Evolutionary conservation across 164 flowering plant species (phyloP), one percentile per base, ranked within the genome.

Genomic region (Kingdonia uniflora): DNA sequence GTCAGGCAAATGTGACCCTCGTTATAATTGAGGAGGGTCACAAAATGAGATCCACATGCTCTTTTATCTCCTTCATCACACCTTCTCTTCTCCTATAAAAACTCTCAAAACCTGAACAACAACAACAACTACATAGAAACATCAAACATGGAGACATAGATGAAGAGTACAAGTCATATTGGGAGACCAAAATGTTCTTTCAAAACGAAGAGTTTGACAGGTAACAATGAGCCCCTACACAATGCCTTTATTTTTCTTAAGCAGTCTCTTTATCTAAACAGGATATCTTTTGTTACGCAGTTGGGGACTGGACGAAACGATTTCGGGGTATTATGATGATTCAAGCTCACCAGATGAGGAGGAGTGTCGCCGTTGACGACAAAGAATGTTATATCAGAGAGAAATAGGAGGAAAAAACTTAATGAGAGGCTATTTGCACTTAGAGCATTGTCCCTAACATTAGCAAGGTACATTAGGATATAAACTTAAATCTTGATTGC

Each of bases 341-440:
- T 85, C 95, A 42, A 88, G 95, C 40, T 88, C 97, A 0, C 95
- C 97, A 39, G 97, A 85, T 43, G 90, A 21, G 72, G 72, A 1
- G 70, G 26, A 12, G 17, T 84, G 16, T 53, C 75, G 42, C 74
- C 68, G 0, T 42, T 61, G 5, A 26, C 81, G 0, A 75, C 85
- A 1, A 86, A 84, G 71, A 89, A 86, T 67, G 77, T 84, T 14
- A 74, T 79, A 0, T 85, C 95, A 0, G 97, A 89, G 78, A 80
- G 95, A 54, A 89, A 84, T 39, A 57, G 97, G 58, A 71, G 97
- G 65, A 86, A 72, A 74, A 85, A 80, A 69, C 85, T 85, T 7
- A 89, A 84, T 42, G 92, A 89, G 0, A 71, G 83, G 54, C 78
- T 86, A 45, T 85, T 79, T 49, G 92, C 97, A 17, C 90, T 86